phyloP scores from a whole-genome alignment of 768 basidiomycete genomes.

The Hygrophorus russula region DNA sequence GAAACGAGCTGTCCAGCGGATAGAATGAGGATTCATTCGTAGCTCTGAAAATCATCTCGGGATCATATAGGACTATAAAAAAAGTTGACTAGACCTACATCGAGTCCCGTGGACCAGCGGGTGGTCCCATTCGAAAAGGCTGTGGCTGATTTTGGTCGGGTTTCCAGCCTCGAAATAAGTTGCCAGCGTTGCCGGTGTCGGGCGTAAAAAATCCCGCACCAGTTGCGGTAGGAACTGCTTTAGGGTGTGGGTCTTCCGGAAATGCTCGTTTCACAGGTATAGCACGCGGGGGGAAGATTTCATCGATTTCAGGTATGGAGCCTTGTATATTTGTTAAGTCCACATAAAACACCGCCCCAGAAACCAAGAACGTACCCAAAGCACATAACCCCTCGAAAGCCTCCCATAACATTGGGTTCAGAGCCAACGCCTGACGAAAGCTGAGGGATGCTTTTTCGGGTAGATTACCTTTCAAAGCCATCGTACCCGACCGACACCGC shows the following conservation, averaged over 20 bases:
- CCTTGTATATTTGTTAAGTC: slow-evolving; percentile 31
- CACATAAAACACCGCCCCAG: slow-evolving; percentile 9
- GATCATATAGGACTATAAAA: slow-evolving; percentile 8
- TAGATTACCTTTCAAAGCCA: slow-evolving; percentile 72
- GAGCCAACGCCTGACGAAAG: slow-evolving; percentile 58
- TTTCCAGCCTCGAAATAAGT: slow-evolving; percentile 49
- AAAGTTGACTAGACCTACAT: slow-evolving; percentile 30
- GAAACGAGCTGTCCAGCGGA: slow-evolving; percentile 48
- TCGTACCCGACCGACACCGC: slow-evolving; percentile 65
- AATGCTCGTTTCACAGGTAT: slow-evolving; percentile 41
- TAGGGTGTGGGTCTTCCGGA: slow-evolving; percentile 38
- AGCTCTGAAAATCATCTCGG: slow-evolving; percentile 24
- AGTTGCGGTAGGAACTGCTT: slow-evolving; percentile 41
- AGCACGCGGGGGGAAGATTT: slow-evolving; percentile 56
- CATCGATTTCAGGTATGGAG: slow-evolving; percentile 58
- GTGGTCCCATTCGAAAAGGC: slow-evolving; percentile 47
- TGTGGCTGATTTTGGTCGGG: slow-evolving; percentile 37
- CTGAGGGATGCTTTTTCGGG: slow-evolving; percentile 59
- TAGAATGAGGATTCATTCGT: slow-evolving; percentile 46
- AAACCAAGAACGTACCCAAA: slow-evolving; percentile 43
- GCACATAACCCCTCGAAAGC: slow-evolving; percentile 83
- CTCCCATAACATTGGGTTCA: slow-evolving; percentile 84
- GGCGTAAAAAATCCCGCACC: slow-evolving; percentile 72
- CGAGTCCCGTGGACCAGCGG: slow-evolving; percentile 46
- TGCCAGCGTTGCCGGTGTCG: slow-evolving; percentile 43